Percentiles rank a stretch among this genome's conserved stretches.
Conservation (phyloP, 345 rosid genomes). For the Salix purpurea region DNA sequence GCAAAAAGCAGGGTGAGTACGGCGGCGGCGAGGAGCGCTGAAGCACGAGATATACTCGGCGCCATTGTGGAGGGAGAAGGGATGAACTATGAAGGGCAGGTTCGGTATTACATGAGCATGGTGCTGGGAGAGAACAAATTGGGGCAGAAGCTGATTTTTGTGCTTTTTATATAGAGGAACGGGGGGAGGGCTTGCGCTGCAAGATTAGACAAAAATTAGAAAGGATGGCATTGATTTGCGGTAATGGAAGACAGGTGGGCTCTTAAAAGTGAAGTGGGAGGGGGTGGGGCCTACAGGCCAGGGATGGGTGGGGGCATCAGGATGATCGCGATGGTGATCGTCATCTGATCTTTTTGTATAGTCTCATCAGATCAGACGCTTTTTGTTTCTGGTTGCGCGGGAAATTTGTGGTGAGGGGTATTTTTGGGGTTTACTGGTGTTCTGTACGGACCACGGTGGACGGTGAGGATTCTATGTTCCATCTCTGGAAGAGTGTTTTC, state of each 20-base stretch:
- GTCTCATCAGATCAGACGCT: not conserved
- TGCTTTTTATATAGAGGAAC: not conserved
- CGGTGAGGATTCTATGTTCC: not conserved
- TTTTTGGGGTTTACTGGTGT: not conserved
- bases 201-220: not conserved
- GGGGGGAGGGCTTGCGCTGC: not conserved
- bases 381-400: slow-evolving; percentile 17
- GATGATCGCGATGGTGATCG: slow-evolving; percentile 18
- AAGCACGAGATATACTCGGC: not conserved
- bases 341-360: slow-evolving; percentile 15
- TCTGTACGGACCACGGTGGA: not conserved
- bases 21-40: not conserved
- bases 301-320: not conserved
- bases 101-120: not conserved
- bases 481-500: too few relatives aligned
- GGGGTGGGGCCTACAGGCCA: slow-evolving; percentile 15
- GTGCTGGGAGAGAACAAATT: not conserved
- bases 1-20: slow-evolving; percentile 21
- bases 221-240: slow-evolving; percentile 46
- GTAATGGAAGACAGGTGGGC: slow-evolving; percentile 57
- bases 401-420: slow-evolving; percentile 11
- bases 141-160: not conserved
- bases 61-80: slow-evolving; percentile 2
- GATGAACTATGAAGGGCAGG: not conserved
- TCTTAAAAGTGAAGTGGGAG: slow-evolving; percentile 21